Evolutionary conservation across 1,284 basidiomycete genomes (phyloP).

Genomic region (Golubevia pallescens): DNA sequence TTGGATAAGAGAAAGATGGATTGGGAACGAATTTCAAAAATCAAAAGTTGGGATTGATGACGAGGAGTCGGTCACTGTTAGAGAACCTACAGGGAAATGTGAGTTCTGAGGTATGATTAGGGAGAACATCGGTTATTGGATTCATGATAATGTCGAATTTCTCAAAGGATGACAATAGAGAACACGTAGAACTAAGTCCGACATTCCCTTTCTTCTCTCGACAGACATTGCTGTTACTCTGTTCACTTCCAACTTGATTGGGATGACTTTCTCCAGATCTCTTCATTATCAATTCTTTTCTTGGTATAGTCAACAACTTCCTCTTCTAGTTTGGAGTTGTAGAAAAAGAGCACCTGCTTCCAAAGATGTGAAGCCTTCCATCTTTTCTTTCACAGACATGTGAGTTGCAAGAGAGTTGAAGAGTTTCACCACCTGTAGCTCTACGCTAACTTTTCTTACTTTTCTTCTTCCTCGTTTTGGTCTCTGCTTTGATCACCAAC

Average conservation of each 20-base stretch:
- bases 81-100: not conserved
- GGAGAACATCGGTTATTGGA: too few species aligned
- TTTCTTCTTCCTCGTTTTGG: not conserved
- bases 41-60: not conserved
- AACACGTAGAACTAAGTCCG: too few species aligned
- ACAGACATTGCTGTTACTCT: constrained; percentile 20
- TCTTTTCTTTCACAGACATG: not conserved
- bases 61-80: not conserved
- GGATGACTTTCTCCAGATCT: constrained; percentile 49
- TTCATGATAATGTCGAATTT: too few species aligned
- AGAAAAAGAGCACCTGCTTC: not conserved
- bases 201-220: constrained; percentile 5
- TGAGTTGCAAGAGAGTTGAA: not conserved
- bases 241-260: constrained; percentile 51
- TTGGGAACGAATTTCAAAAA: not conserved
- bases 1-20: constrained; percentile 28
- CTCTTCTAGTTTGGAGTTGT: constrained; percentile 36
- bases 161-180: too few species aligned
- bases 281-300: constrained; percentile 63
- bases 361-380: not conserved
- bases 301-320: constrained; percentile 59
- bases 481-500: not conserved
- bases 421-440: too few species aligned
- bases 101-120: not conserved
- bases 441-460: not conserved